A percentile compares a stretch with the other conserved stretches of the same genome.
phyloP scores from a whole-genome alignment of 495 filamentous ascomycete species.

The Xylaria castorea region DNA sequence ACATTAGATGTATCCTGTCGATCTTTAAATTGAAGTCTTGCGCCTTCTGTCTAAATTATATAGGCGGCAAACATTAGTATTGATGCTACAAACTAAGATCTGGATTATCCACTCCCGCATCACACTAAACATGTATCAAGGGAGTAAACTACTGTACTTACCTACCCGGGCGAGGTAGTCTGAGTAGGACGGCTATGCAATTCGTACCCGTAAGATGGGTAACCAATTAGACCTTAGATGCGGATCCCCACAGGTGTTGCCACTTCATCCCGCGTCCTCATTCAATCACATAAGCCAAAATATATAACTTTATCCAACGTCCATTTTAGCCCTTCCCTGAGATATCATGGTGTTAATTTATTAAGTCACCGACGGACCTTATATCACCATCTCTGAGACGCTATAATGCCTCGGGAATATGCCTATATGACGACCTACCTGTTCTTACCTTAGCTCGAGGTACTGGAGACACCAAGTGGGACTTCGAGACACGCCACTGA shows the following conservation, averaged over 20 bases:
- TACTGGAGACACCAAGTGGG: not conserved
- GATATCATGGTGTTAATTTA: not conserved
- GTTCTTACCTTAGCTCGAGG: not conserved
- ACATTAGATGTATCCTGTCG: not conserved
- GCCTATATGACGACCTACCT: not conserved
- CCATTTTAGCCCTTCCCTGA: not conserved
- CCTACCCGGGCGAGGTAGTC: not conserved
- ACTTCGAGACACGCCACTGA: not conserved
- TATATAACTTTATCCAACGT: not conserved
- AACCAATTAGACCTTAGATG: constrained; percentile 1
- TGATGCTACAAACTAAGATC: not conserved
- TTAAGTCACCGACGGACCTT: not conserved
- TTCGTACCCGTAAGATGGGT: not conserved
- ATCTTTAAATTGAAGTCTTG: not conserved
- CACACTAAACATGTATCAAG: not conserved
- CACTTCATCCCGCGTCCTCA: not conserved
- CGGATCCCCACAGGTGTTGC: not conserved
- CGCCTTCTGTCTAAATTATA: not conserved
- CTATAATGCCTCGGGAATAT: not conserved
- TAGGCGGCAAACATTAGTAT: not conserved
- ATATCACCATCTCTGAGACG: not conserved
- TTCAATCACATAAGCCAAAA: not conserved
- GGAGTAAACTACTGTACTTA: not conserved
- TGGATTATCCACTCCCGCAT: constrained; percentile 4
- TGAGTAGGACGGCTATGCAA: not conserved